Conservation (phyloP, 1,284 basidiomycete species). For the Tranzscheliella williamsii region DNA sequence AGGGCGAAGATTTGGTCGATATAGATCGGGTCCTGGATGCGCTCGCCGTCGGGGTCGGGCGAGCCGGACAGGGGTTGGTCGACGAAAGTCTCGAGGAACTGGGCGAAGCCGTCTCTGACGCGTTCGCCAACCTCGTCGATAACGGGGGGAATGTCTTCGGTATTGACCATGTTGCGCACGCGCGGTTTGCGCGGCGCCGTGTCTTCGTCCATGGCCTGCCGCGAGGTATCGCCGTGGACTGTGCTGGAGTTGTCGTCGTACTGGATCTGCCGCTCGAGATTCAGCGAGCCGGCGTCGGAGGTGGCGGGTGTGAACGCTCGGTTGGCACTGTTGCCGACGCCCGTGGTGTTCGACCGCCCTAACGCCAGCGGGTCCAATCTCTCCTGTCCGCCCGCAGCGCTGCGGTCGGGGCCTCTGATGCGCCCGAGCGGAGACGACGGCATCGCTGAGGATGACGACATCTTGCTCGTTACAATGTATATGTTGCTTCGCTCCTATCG, state of each 20-base stretch:
- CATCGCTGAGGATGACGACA: conserved; percentile 43
- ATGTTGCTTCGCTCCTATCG: conserved; percentile 1
- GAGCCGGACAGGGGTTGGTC: conserved; percentile 67
- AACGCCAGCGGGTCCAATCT: conserved; percentile 34
- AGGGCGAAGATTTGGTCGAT: conserved; percentile 89
- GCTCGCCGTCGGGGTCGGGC: conserved; percentile 62
- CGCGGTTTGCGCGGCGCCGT: conserved; percentile 29
- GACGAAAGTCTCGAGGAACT: conserved; percentile 87
- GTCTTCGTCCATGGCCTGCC: conserved; percentile 31
- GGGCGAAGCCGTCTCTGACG: conserved; percentile 84
- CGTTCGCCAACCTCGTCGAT: conserved; percentile 90
- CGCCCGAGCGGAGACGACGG: conserved; percentile 42
- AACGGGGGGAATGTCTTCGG: conserved; percentile 74
- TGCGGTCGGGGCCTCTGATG: conserved; percentile 21
- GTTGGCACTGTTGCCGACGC: conserved; percentile 15
- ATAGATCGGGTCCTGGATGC: conserved; percentile 69
- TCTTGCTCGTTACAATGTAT: too few relatives aligned
- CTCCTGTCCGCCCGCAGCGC: conserved; percentile 7
- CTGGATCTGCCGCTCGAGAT: conserved; percentile 27
- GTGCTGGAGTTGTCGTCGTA: conserved; percentile 32
- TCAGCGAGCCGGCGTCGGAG: conserved; percentile 32
- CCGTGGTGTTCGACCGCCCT: conserved; percentile 21
- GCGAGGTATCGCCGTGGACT: conserved; percentile 16
- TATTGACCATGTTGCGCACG: conserved; percentile 39
- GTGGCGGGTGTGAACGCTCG: conserved; percentile 29